Conservation (phyloP, 78 protist species). For the Polysphondylium violaceum region DNA sequence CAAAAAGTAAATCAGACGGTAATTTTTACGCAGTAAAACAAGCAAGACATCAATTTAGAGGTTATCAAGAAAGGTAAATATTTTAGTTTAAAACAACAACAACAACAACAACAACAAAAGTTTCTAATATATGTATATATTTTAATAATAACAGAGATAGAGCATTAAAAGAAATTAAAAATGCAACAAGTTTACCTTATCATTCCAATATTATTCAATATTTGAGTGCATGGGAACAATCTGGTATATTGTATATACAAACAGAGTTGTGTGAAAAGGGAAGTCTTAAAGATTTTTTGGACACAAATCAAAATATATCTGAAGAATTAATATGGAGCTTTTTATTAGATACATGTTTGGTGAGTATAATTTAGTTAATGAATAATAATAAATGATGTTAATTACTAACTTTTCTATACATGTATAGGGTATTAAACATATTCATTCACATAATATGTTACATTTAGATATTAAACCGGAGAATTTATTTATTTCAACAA, state of each 20-base stretch:
- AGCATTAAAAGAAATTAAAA: slow-evolving; percentile 69
- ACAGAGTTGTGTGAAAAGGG: slow-evolving; percentile 85
- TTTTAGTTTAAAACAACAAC: too few species aligned
- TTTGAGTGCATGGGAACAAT: slow-evolving; percentile 81
- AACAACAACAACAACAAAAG: too few species aligned
- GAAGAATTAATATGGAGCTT: slow-evolving; percentile 82
- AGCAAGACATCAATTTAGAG: slow-evolving; percentile 67
- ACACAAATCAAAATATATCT: neutral
- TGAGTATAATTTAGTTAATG: neutral
- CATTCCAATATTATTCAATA: slow-evolving; percentile 80
- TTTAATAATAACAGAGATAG: slow-evolving; percentile 27
- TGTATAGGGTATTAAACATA: slow-evolving; percentile 70
- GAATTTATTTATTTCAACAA: slow-evolving; percentile 81
- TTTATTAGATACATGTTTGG: slow-evolving; percentile 68
- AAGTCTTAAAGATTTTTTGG: slow-evolving; percentile 60
- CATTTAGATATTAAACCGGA: slow-evolving; percentile 94
- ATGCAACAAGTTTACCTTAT: slow-evolving; percentile 21
- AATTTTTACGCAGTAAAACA: slow-evolving; percentile 81
- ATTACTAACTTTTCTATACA: neutral
- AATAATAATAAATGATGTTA: neutral
- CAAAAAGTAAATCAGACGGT: slow-evolving; percentile 29
- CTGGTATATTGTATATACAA: slow-evolving; percentile 82
- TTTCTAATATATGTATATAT: neutral
- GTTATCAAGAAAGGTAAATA: slow-evolving; percentile 46
- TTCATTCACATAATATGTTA: slow-evolving; percentile 83